These are phyloP conservation scores for Chlamydomonas incerta DNA, from an alignment of 139 green algal genomes.

Conservation along the genomic window DNA sequence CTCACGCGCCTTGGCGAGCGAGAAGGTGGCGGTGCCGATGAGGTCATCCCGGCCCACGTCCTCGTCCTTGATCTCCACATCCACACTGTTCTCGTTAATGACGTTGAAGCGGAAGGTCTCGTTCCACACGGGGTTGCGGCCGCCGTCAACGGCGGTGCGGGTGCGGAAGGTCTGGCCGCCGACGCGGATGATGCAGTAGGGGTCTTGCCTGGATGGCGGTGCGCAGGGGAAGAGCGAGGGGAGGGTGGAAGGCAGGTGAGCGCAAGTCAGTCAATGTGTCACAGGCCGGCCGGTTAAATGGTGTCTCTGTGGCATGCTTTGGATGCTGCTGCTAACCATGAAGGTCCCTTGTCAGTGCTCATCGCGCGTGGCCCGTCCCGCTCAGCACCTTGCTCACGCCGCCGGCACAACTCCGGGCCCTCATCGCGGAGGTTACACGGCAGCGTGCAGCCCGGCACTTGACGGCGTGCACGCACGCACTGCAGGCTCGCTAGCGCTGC, in stretches of 20 bases:
- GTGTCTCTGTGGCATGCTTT: too few species aligned
- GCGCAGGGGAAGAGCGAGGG: neutral
- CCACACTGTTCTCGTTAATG: conserved; percentile 28
- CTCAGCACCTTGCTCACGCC: too few species aligned
- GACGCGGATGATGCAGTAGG: conserved; percentile 19
- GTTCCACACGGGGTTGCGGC: conserved; percentile 39
- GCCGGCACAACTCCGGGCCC: too few species aligned
- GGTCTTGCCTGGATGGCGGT: too few species aligned
- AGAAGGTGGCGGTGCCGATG: conserved; percentile 19
- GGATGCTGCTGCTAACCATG: too few species aligned
- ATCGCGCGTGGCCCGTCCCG: too few species aligned
- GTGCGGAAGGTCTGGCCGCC: conserved; percentile 18
- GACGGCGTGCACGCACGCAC: neutral
- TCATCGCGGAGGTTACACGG: too few species aligned
- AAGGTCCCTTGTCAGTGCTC: too few species aligned
- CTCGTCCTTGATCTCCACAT: conserved; percentile 16
- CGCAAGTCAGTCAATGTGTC: too few species aligned
- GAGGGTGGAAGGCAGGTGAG: too few species aligned
- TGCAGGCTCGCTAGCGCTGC: neutral
- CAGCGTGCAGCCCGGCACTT: neutral
- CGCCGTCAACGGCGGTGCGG: neutral
- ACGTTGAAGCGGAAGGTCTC: conserved; percentile 45
- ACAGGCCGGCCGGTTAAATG: too few species aligned
- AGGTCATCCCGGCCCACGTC: neutral
- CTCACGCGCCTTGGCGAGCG: neutral